Percentiles rank a stretch among this genome's conserved stretches.
Evolutionary conservation across 1,284 basidiomycete genomes (phyloP).

Genomic region (Ceratobasidium sp.): DNA sequence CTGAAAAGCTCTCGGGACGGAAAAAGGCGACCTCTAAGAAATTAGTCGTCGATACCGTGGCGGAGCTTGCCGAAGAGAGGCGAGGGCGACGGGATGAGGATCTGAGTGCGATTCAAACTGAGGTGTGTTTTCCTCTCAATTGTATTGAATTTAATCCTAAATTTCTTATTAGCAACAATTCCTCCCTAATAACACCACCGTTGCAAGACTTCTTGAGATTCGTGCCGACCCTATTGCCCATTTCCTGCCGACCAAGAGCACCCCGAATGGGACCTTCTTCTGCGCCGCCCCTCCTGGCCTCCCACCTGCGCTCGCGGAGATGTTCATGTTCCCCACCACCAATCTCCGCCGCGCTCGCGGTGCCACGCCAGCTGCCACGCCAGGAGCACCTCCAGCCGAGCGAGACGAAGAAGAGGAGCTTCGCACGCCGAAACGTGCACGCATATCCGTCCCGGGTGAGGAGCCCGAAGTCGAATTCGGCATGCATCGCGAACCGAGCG

Average conservation of each 20-base stretch:
- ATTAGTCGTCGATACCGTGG: slow-evolving; percentile 67
- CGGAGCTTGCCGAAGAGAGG: slow-evolving; percentile 77
- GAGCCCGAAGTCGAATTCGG: slow-evolving; percentile 64
- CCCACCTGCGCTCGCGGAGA: slow-evolving; percentile 75
- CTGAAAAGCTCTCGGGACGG: slow-evolving; percentile 64
- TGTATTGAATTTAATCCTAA: slow-evolving; percentile 1
- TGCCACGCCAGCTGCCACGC: slow-evolving; percentile 52
- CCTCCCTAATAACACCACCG: slow-evolving; percentile 78
- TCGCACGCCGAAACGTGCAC: slow-evolving; percentile 66
- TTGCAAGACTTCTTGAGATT: slow-evolving; percentile 82
- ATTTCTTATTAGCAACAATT: slow-evolving; percentile 61
- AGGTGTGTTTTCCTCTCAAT: slow-evolving; percentile 48
- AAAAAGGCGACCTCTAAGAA: slow-evolving; percentile 72
- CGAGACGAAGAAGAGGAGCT: slow-evolving; percentile 24
- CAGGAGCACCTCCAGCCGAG: slow-evolving; percentile 49
- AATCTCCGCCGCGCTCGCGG: slow-evolving; percentile 51
- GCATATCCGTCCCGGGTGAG: slow-evolving; percentile 60
- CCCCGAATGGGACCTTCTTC: slow-evolving; percentile 69
- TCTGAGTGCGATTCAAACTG: slow-evolving; percentile 74
- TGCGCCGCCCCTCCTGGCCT: slow-evolving; percentile 81
- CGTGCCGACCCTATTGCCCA: slow-evolving; percentile 82
- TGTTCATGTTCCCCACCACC: slow-evolving; percentile 81
- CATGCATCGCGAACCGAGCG: slow-evolving; percentile 59
- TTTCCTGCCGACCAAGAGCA: slow-evolving; percentile 80
- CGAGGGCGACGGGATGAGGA: slow-evolving; percentile 64